Evolutionary conservation across 2,329 filamentous ascomycete species (phyloP), one percentile per base, ranked within the genome.

Genomic region (Tolypocladium cylindrosporum): DNA sequence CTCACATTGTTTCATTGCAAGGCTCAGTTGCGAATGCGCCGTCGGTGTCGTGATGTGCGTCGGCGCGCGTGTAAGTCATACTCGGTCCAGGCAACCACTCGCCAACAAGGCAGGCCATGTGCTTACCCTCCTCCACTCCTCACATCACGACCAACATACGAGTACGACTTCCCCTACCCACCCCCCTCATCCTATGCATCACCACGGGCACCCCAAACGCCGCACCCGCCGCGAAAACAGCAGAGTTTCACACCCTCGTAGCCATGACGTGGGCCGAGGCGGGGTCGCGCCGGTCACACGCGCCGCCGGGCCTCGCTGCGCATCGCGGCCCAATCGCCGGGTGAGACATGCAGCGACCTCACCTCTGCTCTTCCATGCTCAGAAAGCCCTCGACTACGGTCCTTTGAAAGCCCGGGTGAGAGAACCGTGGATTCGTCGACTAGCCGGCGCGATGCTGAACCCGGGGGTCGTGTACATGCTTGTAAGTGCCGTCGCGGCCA

Each of bases 391-490:
- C 4, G n/a, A 39, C 39, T 9, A 21, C 40, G 4, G 31, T 34
- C 7, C 24, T 8, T 7, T 31, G 11, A 31, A 48, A 4, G 14
- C 19, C 5, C 45, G 48, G 19, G 14, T 52, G 48, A 37, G 34
- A 7, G n/a, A 3, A 2, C 2, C 27, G 19, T 7, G 37, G n/a
- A 27, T 13, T 27, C 45, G 7, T n/a, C 55, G 8, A 42, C 11
- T 4, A 3, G 21, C 27, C 11, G n/a, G 40, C 68, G 68, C 34
- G 41, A 57, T 61, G 57, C 39, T 69, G 52, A 67, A 67, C 40
- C 66, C 67, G 1, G 67, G 68, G 11, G 41, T 71, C 11, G 59
- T 67, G 5, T 71, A 69, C 58, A 59, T 73, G 55, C 59, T 70
- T 58, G 71, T 72, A 58, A 62, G 67, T 52, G 34, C 4, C 36